Percentiles rank a stretch among this genome's conserved stretches.
Conservation (phyloP, 352 stramenopile species). For the Thalassiosira livingstoniorum region DNA sequence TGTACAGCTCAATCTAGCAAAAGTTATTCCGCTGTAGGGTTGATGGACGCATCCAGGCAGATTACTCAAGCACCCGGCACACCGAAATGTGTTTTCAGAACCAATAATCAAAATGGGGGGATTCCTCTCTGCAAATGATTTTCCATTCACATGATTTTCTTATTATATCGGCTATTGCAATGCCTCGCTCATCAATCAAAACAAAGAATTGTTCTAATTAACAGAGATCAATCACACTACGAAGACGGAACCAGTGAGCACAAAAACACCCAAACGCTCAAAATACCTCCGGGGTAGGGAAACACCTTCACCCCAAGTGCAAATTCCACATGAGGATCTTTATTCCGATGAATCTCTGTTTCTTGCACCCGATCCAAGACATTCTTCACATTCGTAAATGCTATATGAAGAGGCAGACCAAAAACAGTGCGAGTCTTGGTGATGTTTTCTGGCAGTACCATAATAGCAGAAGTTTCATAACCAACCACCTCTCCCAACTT, state of each 20-base stretch:
- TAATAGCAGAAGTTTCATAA: neutral
- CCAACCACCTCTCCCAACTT: slow-evolving; percentile 47
- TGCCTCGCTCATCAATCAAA: too few species aligned
- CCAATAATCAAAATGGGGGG: too few species aligned
- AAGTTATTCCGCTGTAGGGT: too few species aligned
- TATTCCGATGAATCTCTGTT: slow-evolving; percentile 91
- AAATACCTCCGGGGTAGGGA: slow-evolving; percentile 88
- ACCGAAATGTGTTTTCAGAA: too few species aligned
- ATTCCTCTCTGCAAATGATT: too few species aligned
- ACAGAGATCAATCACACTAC: too few species aligned
- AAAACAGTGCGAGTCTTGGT: slow-evolving; percentile 73
- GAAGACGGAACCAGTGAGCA: slow-evolving; percentile 32
- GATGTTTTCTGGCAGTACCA: slow-evolving; percentile 43
- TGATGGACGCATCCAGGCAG: too few species aligned
- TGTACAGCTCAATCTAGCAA: too few species aligned
- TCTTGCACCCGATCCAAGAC: slow-evolving; percentile 89
- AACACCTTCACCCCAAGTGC: slow-evolving; percentile 89
- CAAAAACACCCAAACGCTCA: slow-evolving; percentile 91
- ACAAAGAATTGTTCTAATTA: too few species aligned
- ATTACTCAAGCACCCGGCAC: too few species aligned
- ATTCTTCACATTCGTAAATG: slow-evolving; percentile 89
- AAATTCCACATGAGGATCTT: slow-evolving; percentile 90
- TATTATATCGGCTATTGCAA: too few species aligned
- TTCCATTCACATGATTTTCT: too few species aligned
- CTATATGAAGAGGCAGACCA: slow-evolving; percentile 89